Evolutionary conservation across 2,329 filamentous ascomycete species (phyloP).

Genomic region (Ascochyta fabae): DNA sequence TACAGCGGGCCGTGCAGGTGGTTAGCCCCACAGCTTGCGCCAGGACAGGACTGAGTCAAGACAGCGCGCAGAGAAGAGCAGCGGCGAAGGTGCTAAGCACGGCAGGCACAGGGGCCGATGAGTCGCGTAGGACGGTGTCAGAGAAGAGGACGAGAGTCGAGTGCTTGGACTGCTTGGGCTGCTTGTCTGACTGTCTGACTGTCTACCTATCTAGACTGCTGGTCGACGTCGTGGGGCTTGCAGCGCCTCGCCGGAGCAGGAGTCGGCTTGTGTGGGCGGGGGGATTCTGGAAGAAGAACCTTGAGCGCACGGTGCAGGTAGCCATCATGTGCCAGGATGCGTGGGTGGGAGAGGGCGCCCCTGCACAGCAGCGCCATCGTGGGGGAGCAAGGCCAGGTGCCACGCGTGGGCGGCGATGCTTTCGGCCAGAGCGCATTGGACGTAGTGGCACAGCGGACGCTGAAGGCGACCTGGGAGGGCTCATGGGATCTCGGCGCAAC

Average conservation of each 20-base stretch:
- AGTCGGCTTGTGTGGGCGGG: constrained; percentile 40
- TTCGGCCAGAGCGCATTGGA: constrained; percentile 18
- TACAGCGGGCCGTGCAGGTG: constrained; percentile 2
- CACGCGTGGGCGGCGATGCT: constrained; percentile 32
- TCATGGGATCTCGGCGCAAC: constrained; percentile 8
- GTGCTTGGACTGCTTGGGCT: no score
- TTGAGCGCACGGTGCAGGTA: constrained; percentile 30
- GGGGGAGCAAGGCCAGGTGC: constrained; percentile 17
- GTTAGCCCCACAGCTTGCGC: constrained; percentile 3
- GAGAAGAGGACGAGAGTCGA: no score
- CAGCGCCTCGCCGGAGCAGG: constrained; percentile 18
- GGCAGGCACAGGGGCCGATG: background rate
- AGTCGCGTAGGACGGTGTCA: background rate
- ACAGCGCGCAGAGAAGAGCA: constrained; percentile 16
- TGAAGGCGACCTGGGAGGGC: constrained; percentile 2
- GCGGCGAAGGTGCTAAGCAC: constrained; percentile 2
- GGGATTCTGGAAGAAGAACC: constrained; percentile 44
- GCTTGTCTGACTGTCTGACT: no score
- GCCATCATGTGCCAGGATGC: constrained; percentile 37
- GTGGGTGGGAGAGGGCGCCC: constrained; percentile 13
- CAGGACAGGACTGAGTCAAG: constrained; percentile 7
- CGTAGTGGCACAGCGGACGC: constrained; percentile 9
- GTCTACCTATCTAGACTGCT: background rate
- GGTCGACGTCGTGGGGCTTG: background rate
- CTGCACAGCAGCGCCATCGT: constrained; percentile 19